A percentile compares a stretch with the other conserved stretches of the same genome.
Conservation (phyloP, 2,329 filamentous ascomycete genomes). For the Nigrospora osmanthi region DNA sequence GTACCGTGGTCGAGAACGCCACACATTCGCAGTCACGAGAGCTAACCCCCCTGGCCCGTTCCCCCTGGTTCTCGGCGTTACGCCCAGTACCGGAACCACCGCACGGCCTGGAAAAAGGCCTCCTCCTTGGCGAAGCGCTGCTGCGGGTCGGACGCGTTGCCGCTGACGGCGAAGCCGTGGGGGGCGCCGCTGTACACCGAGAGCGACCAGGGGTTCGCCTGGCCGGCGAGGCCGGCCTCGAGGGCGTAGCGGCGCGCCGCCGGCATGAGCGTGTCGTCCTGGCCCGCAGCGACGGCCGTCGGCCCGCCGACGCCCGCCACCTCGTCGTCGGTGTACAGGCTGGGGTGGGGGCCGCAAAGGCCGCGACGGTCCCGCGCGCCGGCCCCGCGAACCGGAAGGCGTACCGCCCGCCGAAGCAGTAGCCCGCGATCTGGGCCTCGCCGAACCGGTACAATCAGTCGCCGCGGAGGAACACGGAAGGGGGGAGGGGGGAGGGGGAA, state of each 20-base stretch:
- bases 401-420: constrained; percentile 58
- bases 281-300: constrained; percentile 54
- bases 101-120: constrained; percentile 67
- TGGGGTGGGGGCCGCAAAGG: constrained; percentile 59
- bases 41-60: too few species aligned
- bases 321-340: constrained; percentile 51
- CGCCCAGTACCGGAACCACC: constrained; percentile 60
- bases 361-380: constrained; percentile 47
- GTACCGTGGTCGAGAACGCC: too few species aligned
- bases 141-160: constrained; percentile 41
- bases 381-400: constrained; percentile 43
- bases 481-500: too few species aligned
- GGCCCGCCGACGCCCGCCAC: constrained; percentile 48
- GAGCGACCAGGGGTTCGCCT: constrained; percentile 55
- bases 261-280: constrained; percentile 53
- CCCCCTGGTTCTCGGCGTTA: background rate
- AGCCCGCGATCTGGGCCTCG: constrained; percentile 37
- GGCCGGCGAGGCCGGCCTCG: constrained; percentile 50
- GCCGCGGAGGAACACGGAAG: too few species aligned
- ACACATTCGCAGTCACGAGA: too few species aligned
- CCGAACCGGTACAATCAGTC: background rate
- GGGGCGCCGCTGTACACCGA: constrained; percentile 59
- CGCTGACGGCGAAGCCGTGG: constrained; percentile 70
- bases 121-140: constrained; percentile 69
- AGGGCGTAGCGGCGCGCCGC: constrained; percentile 44